Conservation (phyloP, 768 basidiomycete species). For the Pleurotus citrinopileatus region DNA sequence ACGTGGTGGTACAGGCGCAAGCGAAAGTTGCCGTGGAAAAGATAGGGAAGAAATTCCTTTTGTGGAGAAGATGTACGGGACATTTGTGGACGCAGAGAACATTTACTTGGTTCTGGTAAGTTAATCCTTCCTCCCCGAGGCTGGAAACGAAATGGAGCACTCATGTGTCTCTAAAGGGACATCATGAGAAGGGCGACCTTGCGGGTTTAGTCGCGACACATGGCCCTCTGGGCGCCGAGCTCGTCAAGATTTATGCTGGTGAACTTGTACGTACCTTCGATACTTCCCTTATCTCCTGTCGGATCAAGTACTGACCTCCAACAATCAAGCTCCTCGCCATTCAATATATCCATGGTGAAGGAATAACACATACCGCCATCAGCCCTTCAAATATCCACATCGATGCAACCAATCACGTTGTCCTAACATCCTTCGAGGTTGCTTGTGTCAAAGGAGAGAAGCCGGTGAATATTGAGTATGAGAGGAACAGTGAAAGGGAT, state of each 20-base stretch:
- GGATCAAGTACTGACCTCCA: not conserved
- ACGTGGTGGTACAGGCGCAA: not conserved
- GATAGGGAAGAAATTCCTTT: not conserved
- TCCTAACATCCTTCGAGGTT: slow-evolving; percentile 40
- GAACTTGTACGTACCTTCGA: slow-evolving; percentile 40
- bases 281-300: not conserved
- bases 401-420: slow-evolving; percentile 41
- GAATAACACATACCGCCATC: slow-evolving; percentile 46
- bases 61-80: slow-evolving; percentile 8
- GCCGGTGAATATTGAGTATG: slow-evolving; percentile 14
- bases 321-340: slow-evolving; percentile 37
- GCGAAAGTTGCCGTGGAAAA: too few relatives aligned
- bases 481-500: slow-evolving; percentile 10
- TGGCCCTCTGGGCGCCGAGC: not conserved
- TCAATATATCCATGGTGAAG: slow-evolving; percentile 37
- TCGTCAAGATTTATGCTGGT: slow-evolving; percentile 35
- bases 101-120: slow-evolving; percentile 5
- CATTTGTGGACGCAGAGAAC: slow-evolving; percentile 5
- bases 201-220: not conserved
- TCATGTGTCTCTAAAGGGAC: not conserved
- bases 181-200: not conserved
- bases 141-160: too few relatives aligned
- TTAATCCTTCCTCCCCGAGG: not conserved
- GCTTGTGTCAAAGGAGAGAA: slow-evolving; percentile 25
- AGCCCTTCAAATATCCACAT: slow-evolving; percentile 44